A percentile compares a stretch with the other conserved stretches of the same genome.
phyloP scores from a whole-genome alignment of 805 yeast species.

The Saturnispora gosingensis region DNA sequence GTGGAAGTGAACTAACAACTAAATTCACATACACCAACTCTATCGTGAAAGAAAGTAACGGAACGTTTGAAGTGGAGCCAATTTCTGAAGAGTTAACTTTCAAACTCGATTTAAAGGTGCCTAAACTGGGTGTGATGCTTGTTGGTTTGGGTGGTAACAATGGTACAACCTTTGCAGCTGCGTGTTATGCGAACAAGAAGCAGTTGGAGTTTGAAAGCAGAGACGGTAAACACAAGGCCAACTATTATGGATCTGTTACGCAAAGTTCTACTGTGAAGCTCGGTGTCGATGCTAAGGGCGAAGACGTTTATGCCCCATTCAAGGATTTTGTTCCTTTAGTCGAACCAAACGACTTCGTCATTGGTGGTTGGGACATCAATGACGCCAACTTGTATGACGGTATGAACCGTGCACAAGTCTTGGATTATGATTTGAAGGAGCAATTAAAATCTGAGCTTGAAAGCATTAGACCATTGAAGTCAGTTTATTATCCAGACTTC shows the following conservation, averaged over 20 bases:
- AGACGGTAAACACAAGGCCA: slow-evolving; percentile 60
- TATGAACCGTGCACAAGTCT: slow-evolving; percentile 76
- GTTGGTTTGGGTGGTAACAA: slow-evolving; percentile 97
- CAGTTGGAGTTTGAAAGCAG: slow-evolving; percentile 72
- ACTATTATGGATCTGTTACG: slow-evolving; percentile 91
- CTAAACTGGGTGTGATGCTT: slow-evolving; percentile 80
- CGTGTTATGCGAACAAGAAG: slow-evolving; percentile 77
- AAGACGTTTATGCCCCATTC: slow-evolving; percentile 89
- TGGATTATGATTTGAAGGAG: slow-evolving; percentile 76
- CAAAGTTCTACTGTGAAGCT: slow-evolving; percentile 85
- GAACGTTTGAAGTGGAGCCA: slow-evolving; percentile 59
- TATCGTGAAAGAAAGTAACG: slow-evolving; percentile 52
- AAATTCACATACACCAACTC: slow-evolving; percentile 69
- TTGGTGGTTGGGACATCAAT: slow-evolving; percentile 94
- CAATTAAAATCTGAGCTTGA: slow-evolving; percentile 59
- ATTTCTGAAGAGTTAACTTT: slow-evolving; percentile 68
- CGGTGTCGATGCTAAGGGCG: slow-evolving; percentile 74
- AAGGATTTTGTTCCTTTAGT: slow-evolving; percentile 82
- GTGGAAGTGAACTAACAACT: slow-evolving; percentile 45
- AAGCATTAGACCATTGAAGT: slow-evolving; percentile 61
- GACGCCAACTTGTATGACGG: slow-evolving; percentile 63
- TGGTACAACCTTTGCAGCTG: slow-evolving; percentile 84
- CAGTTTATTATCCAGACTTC: slow-evolving; percentile 91
- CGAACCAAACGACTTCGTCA: slow-evolving; percentile 80
- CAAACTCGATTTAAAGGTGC: slow-evolving; percentile 71